These are phyloP conservation scores for Glonium stellatum DNA, from an alignment of 495 filamentous ascomycete species.

Conservation along the genomic window DNA sequence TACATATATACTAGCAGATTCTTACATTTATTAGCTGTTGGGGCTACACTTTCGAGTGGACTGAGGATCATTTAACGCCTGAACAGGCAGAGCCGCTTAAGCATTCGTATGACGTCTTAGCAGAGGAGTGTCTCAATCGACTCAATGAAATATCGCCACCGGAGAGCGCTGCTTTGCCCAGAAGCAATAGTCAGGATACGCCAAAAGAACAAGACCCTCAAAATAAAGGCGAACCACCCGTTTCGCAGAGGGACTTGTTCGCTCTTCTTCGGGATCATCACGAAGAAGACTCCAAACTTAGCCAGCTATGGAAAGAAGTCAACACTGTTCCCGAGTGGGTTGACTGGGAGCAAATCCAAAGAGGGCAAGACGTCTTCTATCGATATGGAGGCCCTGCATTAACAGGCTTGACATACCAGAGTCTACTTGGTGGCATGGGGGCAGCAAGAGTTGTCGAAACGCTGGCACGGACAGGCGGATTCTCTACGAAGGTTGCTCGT, in stretches of 20 bases:
- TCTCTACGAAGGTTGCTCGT: conserved; percentile 60
- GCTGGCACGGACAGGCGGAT: conserved; percentile 70
- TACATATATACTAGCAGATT: background rate
- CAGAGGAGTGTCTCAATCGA: conserved; percentile 56
- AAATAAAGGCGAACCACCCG: conserved; percentile 22
- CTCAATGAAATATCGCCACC: conserved; percentile 51
- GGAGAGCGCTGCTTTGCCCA: conserved; percentile 26
- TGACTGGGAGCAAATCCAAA: conserved; percentile 68
- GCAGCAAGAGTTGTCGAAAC: conserved; percentile 62
- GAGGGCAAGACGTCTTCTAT: conserved; percentile 54
- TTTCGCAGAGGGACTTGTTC: conserved; percentile 50
- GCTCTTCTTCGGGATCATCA: conserved; percentile 52
- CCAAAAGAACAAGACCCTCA: conserved; percentile 8
- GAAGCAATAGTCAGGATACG: conserved; percentile 25
- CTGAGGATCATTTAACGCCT: conserved; percentile 54
- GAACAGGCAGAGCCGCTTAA: conserved; percentile 55
- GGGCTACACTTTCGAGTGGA: conserved; percentile 67
- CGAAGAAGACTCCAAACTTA: conserved; percentile 49
- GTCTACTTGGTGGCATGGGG: conserved; percentile 55
- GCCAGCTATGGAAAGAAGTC: conserved; percentile 58
- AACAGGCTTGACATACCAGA: conserved; percentile 57
- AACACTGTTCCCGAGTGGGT: conserved; percentile 72
- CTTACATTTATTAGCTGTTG: conserved; percentile 41
- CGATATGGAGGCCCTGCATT: conserved; percentile 62
- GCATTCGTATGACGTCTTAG: conserved; percentile 60